These are phyloP conservation scores for Gossypium mustelinum DNA, from an alignment of 345 rosid genomes.

Conservation along the genomic window DNA sequence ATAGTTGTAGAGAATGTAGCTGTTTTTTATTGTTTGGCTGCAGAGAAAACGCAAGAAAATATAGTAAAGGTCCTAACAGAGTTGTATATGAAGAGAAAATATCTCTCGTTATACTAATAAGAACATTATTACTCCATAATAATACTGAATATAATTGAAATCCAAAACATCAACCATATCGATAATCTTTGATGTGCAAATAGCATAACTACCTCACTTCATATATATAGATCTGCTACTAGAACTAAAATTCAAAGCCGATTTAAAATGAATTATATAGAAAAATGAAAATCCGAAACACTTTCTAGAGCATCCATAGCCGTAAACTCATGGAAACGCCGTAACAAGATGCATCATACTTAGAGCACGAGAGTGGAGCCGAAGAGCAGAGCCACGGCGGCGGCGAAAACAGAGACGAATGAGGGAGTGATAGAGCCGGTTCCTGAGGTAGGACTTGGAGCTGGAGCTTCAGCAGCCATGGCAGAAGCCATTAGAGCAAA, in stretches of 20 bases:
- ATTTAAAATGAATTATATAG: background rate
- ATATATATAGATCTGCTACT: no score
- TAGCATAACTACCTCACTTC: no score
- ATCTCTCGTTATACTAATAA: background rate
- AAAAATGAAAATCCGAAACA: background rate
- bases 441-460: conserved; percentile 13
- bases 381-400: background rate
- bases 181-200: no score
- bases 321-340: background rate
- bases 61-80: background rate
- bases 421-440: background rate
- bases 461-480: conserved; percentile 14
- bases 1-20: background rate
- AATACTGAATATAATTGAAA: no score
- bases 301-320: background rate
- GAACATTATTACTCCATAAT: background rate
- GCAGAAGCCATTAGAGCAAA: conserved; percentile 11
- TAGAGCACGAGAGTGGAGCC: conserved; percentile 13
- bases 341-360: background rate
- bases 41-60: conserved; percentile 4
- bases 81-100: background rate
- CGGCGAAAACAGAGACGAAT: background rate
- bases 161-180: no score
- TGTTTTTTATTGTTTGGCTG: conserved; percentile 1
- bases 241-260: background rate